A percentile compares a stretch with the other conserved stretches of the same genome.
Conservation (phyloP, 495 filamentous ascomycete genomes). For the Penicillium turbatum region DNA sequence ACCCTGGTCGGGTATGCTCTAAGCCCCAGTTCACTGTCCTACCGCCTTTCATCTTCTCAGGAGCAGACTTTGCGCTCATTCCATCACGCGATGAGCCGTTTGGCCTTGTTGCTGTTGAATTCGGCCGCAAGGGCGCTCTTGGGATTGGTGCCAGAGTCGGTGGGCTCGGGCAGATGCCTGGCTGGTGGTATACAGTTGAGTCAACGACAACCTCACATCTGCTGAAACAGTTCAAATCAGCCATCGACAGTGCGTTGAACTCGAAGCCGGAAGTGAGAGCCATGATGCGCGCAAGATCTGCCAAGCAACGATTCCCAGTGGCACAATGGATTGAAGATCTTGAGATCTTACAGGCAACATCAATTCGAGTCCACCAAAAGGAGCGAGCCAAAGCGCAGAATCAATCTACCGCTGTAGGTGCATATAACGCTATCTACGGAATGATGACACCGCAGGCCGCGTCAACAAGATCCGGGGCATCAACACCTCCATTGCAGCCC, state of each 20-base stretch:
- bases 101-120: slow-evolving; percentile 77
- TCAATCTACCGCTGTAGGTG: slow-evolving; percentile 24
- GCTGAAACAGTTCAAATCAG: slow-evolving; percentile 65
- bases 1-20: slow-evolving; percentile 72
- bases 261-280: slow-evolving; percentile 56
- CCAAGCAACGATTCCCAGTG: slow-evolving; percentile 72
- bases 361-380: slow-evolving; percentile 47
- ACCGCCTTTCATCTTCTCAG: slow-evolving; percentile 71
- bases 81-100: slow-evolving; percentile 79
- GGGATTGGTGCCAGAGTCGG: slow-evolving; percentile 65
- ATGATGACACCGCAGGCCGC: slow-evolving; percentile 37
- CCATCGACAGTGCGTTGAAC: slow-evolving; percentile 61
- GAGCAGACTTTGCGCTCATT: slow-evolving; percentile 75
- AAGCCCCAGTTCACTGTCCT: slow-evolving; percentile 74
- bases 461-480: slow-evolving; percentile 37
- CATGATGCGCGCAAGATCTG: slow-evolving; percentile 71
- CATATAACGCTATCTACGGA: slow-evolving; percentile 41
- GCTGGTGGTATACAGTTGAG: slow-evolving; percentile 68
- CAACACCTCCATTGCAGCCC: slow-evolving; percentile 44
- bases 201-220: slow-evolving; percentile 66
- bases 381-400: slow-evolving; percentile 34
- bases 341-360: slow-evolving; percentile 56
- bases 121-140: slow-evolving; percentile 71
- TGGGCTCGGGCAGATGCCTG: slow-evolving; percentile 76
- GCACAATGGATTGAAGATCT: slow-evolving; percentile 63